Evolutionary conservation across 2,329 filamentous ascomycete species (phyloP), one percentile per base, ranked within the genome.

Genomic region (Blastomyces gilchristii): DNA sequence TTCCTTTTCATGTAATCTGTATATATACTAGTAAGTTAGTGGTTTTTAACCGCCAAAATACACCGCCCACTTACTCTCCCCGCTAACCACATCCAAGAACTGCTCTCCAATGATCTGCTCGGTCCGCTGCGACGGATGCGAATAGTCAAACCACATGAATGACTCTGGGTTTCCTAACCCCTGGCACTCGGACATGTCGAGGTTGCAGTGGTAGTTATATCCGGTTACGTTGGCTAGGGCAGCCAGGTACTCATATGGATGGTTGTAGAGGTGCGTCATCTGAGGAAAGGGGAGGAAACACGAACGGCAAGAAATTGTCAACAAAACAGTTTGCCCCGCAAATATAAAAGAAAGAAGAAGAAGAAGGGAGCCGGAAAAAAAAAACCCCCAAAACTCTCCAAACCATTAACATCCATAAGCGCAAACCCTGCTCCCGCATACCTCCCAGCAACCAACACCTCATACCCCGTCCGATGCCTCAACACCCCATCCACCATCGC

Each of bases 131-230:
- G 85, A 86, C 0, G 88, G 87, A 76, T 93, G 89, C 70, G 92
- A 72, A 71, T 86, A 83, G 74, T 92, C 88, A 68, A 81, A 89
- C 87, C 88, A 92, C 71, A 90, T 67, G 71, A 83, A 92, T 56
- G 82, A 85, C 67, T 87, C 83, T 41, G 78, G 73, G 45, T 78
- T 77, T 2, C 78, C 63, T 16, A 74, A 67, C 50, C 76, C 75
- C 63, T 76, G 69, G 66, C 81, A 82, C 56, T 76, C 71, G 9
- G 65, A 66, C 6, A 75, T 74, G 9, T 68, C 72, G 2, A 71
- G 31, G 31, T 31, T 69, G 68, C 88, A 90, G 34, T 82, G 74
- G 56, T 83, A 78, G 62, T 82, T 84, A 50, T 77, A 83, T 0
- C 83, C 83, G 0, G 80, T 83, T 1, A 85, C 83, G 69, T 90